A percentile compares a stretch with the other conserved stretches of the same genome.
These are phyloP conservation scores for Barnettozyma salicaria DNA, from an alignment of 805 yeast species.

Conservation along the genomic window DNA sequence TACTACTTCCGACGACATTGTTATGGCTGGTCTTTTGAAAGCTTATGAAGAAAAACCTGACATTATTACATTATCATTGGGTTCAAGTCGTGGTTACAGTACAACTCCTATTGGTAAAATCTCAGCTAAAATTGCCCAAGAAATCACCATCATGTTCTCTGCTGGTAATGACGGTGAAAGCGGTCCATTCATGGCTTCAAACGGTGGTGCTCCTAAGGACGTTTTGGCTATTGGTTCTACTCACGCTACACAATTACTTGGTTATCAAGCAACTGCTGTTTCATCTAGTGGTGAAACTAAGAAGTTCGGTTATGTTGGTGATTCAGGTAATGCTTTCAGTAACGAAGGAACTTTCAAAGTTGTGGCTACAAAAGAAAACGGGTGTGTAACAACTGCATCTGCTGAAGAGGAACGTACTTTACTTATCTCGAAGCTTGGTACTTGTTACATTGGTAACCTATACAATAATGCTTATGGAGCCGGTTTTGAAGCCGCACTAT, in stretches of 20 bases:
- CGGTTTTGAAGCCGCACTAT: slow-evolving; percentile 1
- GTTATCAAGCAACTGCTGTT: slow-evolving; percentile 7
- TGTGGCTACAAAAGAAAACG: slow-evolving; percentile 2
- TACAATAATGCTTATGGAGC: background rate
- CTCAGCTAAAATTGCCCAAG: slow-evolving; percentile 11
- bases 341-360: slow-evolving; percentile 7
- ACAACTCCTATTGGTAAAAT: slow-evolving; percentile 11
- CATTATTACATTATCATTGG: slow-evolving; percentile 14
- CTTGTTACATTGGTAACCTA: slow-evolving; percentile 3
- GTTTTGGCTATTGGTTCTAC: slow-evolving; percentile 14
- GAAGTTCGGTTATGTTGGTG: slow-evolving; percentile 9
- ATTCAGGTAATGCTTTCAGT: slow-evolving; percentile 1
- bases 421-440: slow-evolving; percentile 8
- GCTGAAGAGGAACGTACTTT: slow-evolving; percentile 1
- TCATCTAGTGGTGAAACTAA: slow-evolving; percentile 10
- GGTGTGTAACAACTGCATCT: slow-evolving; percentile 2
- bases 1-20: slow-evolving; percentile 12
- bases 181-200: slow-evolving; percentile 13
- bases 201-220: slow-evolving; percentile 14
- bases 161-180: slow-evolving; percentile 16
- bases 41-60: slow-evolving; percentile 15
- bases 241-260: slow-evolving; percentile 11
- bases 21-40: slow-evolving; percentile 14
- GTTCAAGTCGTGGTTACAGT: slow-evolving; percentile 13
- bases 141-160: slow-evolving; percentile 11